Base-by-base conservation (phyloP, 1,284 basidiomycete species). In the Malassezia caprae region DNA sequence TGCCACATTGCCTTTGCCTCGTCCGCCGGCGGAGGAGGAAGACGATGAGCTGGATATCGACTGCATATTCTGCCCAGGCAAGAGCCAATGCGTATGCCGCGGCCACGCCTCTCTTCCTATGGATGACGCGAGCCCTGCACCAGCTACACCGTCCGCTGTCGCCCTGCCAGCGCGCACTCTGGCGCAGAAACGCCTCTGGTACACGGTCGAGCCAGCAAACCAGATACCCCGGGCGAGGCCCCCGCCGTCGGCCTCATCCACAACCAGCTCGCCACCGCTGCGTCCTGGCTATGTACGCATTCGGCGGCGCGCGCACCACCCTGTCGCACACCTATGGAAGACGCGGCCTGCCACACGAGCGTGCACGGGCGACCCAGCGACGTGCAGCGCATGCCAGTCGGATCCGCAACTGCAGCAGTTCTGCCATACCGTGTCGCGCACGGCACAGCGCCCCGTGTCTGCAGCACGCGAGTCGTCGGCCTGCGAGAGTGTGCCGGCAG, bases 51-150 rank as follows among this genome's bases (percentile, higher is more conserved):
- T 65, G 19, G 63, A 59, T 8, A 53, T 63, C 6, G 68, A 67
- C 23, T 70, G 68, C 32, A 67, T 67, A 3, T 70, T 70, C 47
- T 70, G 68, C 50, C 62, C 64, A 8, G 68, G 68, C 43, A 61
- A 56, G 7, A 56, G 51, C 0, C 61, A 63, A 4, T 70, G 68
- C 32, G 66, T 67, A 3, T 70, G 68, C 40, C 56, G 64, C 4
- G 68, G 56, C 27, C 40, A 56, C 39, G 58, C 58, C 2, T 24
- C 26, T 21, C 34, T 59, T 6, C 27, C 51, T 11, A 23, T 51
- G 8, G 58, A 46, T 10, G 57, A 59, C n/a, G 47, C 47, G 23
- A 43, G 19, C 4, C 46, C 23, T 4, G 21, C 26, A 31, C 46
- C 19, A 23, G 17, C n/a, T 1, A 39, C 28, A n/a, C n/a, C 24